A percentile compares a stretch with the other conserved stretches of the same genome.
Evolutionary conservation across 2,329 filamentous ascomycete species (phyloP).

Genomic region (Cercospora brassicicola): DNA sequence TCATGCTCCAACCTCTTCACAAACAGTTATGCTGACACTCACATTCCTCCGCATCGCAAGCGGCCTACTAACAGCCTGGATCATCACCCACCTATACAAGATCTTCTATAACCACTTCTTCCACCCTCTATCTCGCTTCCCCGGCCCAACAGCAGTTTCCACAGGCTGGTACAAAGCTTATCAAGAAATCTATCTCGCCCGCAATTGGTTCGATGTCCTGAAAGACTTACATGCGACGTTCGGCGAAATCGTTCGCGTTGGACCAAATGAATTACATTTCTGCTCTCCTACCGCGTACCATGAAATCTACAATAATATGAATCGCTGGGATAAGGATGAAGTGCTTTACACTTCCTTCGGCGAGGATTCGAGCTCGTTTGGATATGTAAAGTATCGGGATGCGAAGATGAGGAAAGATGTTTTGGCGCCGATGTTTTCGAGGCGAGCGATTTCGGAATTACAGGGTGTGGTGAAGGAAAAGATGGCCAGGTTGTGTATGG

Average conservation of each 20-base stretch:
- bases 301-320: conserved; percentile 47
- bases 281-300: conserved; percentile 45
- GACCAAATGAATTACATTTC: conserved; percentile 44
- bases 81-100: conserved; percentile 5
- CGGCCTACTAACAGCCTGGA: conserved; percentile 11
- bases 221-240: conserved; percentile 17
- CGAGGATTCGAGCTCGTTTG: conserved; percentile 47
- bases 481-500: conserved; percentile 22
- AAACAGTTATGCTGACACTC: background rate
- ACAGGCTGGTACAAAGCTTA: conserved; percentile 23
- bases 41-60: background rate
- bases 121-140: conserved; percentile 18
- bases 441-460: conserved; percentile 40
- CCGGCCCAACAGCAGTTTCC: conserved; percentile 10
- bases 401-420: conserved; percentile 47
- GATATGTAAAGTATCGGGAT: conserved; percentile 43
- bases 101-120: conserved; percentile 16
- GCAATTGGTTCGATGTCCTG: conserved; percentile 21
- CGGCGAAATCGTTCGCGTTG: conserved; percentile 23
- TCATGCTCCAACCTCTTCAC: background rate
- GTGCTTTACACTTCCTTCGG: conserved; percentile 45
- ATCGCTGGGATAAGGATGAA: conserved; percentile 47
- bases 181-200: conserved; percentile 15
- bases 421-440: conserved; percentile 46
- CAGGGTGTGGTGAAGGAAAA: conserved; percentile 43